Evolutionary conservation across 2,329 filamentous ascomycete genomes (phyloP).

Genomic region (Aspergillus viridinutans): DNA sequence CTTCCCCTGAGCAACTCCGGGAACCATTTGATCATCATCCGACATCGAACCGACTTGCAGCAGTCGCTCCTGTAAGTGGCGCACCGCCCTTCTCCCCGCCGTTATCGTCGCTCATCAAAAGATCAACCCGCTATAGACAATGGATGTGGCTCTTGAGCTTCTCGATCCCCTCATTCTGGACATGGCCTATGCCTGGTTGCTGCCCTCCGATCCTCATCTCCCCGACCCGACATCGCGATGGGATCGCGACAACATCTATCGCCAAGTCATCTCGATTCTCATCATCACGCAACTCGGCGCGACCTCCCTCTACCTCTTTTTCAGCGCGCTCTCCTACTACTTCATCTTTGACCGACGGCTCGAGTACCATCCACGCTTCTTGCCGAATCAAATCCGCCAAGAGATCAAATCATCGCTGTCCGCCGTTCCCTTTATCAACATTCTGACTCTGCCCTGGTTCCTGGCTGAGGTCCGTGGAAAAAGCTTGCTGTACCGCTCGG

Average conservation of each 20-base stretch:
- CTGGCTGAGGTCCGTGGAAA: constrained; percentile 70
- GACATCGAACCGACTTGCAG: too few relatives aligned
- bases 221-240: not conserved
- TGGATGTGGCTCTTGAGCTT: not conserved
- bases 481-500: constrained; percentile 70
- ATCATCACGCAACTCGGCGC: not conserved
- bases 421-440: constrained; percentile 69
- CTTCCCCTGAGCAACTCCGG: too few relatives aligned
- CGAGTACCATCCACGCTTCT: constrained; percentile 75
- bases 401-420: constrained; percentile 70
- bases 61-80: too few relatives aligned
- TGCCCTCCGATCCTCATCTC: not conserved
- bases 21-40: too few relatives aligned
- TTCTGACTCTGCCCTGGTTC: constrained; percentile 71
- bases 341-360: constrained; percentile 80
- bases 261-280: not conserved
- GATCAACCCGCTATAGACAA: not conserved
- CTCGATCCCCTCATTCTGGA: constrained; percentile 1
- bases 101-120: not conserved
- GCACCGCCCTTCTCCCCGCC: too few relatives aligned
- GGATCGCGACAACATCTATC: not conserved
- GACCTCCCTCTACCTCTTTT: not conserved
- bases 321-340: constrained; percentile 58
- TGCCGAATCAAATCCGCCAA: constrained; percentile 75
- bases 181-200: not conserved